Percentiles rank a stretch among this genome's conserved stretches.
Evolutionary conservation across 2,329 filamentous ascomycete genomes (phyloP).

Genomic region (Dactylellina haptotyla): DNA sequence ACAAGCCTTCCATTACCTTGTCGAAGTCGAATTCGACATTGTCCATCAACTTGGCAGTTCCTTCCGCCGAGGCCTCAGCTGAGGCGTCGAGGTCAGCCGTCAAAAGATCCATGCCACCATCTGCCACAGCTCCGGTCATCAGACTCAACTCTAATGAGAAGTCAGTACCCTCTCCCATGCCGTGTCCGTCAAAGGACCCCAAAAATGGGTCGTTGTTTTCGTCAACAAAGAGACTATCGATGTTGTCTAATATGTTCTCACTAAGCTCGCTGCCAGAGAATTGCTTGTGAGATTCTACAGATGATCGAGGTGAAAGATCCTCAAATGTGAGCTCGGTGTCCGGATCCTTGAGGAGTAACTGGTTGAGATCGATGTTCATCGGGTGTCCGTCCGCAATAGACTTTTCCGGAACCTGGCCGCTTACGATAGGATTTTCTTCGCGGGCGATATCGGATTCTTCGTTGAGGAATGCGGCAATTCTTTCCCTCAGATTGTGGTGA

Average conservation of each 20-base stretch:
- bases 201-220: slow-evolving; percentile 58
- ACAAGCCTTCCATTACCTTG: slow-evolving; percentile 57
- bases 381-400: slow-evolving; percentile 27
- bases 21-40: slow-evolving; percentile 58
- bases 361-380: slow-evolving; percentile 48
- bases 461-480: slow-evolving; percentile 53
- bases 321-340: slow-evolving; percentile 42
- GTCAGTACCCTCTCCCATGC: slow-evolving; percentile 39
- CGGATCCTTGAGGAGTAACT: slow-evolving; percentile 50
- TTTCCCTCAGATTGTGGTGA: slow-evolving; percentile 39
- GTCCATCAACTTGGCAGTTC: slow-evolving; percentile 56
- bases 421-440: slow-evolving; percentile 36
- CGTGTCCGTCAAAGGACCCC: slow-evolving; percentile 56
- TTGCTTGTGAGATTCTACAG: slow-evolving; percentile 56
- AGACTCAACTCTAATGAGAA: slow-evolving; percentile 43
- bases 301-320: slow-evolving; percentile 51
- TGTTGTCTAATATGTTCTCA: slow-evolving; percentile 54
- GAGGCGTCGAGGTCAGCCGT: slow-evolving; percentile 25
- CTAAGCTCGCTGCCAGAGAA: slow-evolving; percentile 55
- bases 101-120: slow-evolving; percentile 39
- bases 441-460: slow-evolving; percentile 44
- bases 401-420: slow-evolving; percentile 34
- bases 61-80: slow-evolving; percentile 50
- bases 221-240: slow-evolving; percentile 52
- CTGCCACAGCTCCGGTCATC: slow-evolving; percentile 36